Percentiles rank a stretch among this genome's conserved stretches.
phyloP scores from a whole-genome alignment of 257 asterid genomes.

The Avicennia marina region DNA sequence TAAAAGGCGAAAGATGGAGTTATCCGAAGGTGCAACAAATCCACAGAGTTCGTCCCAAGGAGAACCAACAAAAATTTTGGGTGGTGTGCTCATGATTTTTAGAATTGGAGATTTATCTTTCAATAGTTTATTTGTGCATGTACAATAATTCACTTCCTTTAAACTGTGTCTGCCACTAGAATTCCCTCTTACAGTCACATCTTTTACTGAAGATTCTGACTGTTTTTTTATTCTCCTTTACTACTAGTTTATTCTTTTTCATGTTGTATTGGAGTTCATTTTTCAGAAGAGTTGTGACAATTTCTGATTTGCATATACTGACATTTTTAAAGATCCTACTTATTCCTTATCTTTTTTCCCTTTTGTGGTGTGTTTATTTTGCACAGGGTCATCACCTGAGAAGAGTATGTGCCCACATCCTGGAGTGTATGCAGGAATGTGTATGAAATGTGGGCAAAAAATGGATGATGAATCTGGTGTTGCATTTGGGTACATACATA shows the following conservation, averaged over 20 bases:
- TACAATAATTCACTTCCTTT: not conserved
- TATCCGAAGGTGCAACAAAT: slow-evolving; percentile 22
- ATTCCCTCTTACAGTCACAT: slow-evolving; percentile 5
- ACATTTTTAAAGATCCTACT: not conserved
- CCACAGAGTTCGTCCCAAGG: slow-evolving; percentile 37
- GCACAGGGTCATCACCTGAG: slow-evolving; percentile 34
- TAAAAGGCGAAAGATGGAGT: slow-evolving; percentile 72
- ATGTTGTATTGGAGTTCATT: not conserved
- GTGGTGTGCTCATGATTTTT: slow-evolving; percentile 22
- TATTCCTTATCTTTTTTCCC: not conserved
- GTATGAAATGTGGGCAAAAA: slow-evolving; percentile 68
- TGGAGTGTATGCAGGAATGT: slow-evolving; percentile 80
- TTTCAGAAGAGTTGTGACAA: not conserved
- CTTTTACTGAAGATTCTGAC: not conserved
- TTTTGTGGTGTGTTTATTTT: not conserved
- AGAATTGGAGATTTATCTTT: slow-evolving; percentile 3
- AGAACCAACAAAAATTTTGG: slow-evolving; percentile 29
- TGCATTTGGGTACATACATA: slow-evolving; percentile 75
- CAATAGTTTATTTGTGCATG: no score
- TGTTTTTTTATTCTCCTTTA: not conserved
- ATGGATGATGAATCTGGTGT: slow-evolving; percentile 75
- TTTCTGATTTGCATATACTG: slow-evolving; percentile 2
- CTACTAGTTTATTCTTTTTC: not conserved
- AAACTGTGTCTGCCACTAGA: not conserved
- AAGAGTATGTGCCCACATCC: slow-evolving; percentile 64